Base-by-base conservation (phyloP, 148 eudicot species). In the Dysphania ambrosioides region DNA sequence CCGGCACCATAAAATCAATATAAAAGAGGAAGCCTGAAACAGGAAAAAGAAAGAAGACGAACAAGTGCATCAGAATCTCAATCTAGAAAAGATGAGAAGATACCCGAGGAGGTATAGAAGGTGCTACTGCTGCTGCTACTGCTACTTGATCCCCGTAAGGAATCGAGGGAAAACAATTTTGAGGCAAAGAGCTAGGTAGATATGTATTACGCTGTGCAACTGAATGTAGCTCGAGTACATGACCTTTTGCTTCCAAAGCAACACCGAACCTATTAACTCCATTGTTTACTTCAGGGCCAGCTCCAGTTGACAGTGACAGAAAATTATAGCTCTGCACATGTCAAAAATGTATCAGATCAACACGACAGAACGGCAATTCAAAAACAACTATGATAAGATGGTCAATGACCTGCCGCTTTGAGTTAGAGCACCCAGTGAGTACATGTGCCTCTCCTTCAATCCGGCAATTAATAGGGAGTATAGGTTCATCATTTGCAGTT, bases 241-340 rank as follows among this genome's bases (percentile, higher is more conserved):
- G 81, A 67, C 77, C 66, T 34, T 76, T 78, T 62, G 74, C 74
- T 35, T 79, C 84, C 70, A 69, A 21, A 68, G 67, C n/a, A 10
- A 55, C 60, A 71, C 77, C 80, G 23, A 30, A 16, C 66, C 70
- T 81, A 74, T 68, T 56, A 30, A 23, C 71, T 64, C 73, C 61
- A 51, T 55, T 42, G 29, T 71, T 68, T 68, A 72, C 66, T 68
- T 76, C 83, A 74, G 80, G 21, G 34, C 68, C 75, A 75, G 44
- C 74, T 79, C 87, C 75, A 53, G 78, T 66, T 44, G 83, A 84
- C 73, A 88, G 61, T 30, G 92, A 83, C 38, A 87, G 76, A 75
- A 87, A 87, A 82, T 84, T 83, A 56, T 67, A 78, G 74, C 79
- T 74, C 96, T 90, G 90, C 79, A 38, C 79, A 68, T 66, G 74